These are phyloP conservation scores for Bolboschoenoplectus hybrid DNA, from an alignment of 202 grass and related monocot species.

Conservation along the genomic window DNA sequence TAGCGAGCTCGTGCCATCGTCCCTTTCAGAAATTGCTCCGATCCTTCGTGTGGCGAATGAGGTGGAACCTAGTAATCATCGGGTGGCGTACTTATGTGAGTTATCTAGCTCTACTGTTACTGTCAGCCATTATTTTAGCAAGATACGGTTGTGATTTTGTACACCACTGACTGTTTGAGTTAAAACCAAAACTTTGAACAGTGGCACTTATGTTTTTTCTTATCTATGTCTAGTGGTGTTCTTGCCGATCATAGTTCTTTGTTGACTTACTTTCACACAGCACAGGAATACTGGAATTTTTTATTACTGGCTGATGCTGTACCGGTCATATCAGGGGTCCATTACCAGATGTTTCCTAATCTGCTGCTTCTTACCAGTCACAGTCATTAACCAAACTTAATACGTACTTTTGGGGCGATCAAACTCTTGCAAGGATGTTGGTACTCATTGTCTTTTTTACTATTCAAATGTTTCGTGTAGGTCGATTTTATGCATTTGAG, in stretches of 20 bases:
- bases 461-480: constrained; percentile 38
- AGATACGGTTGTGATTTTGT: not conserved
- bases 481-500: constrained; percentile 95
- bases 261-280: not conserved
- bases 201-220: not conserved
- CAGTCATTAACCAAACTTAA: not conserved
- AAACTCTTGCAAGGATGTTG: not conserved
- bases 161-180: not conserved
- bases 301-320: not conserved
- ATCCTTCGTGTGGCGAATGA: constrained; percentile 96
- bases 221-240: not conserved
- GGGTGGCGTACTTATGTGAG: constrained; percentile 92
- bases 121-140: not conserved
- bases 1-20: constrained; percentile 91
- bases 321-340: not conserved
- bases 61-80: constrained; percentile 56
- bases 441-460: not conserved
- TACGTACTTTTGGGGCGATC: not conserved
- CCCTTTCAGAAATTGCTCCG: constrained; percentile 76
- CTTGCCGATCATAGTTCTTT: not conserved
- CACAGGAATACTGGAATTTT: not conserved
- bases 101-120: not conserved
- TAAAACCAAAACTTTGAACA: not conserved
- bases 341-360: not conserved
- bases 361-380: not conserved